Percentiles rank a stretch among this genome's conserved stretches.
phyloP scores from a whole-genome alignment of 2,329 filamentous ascomycete genomes.

The Ophiobolus disseminans region DNA sequence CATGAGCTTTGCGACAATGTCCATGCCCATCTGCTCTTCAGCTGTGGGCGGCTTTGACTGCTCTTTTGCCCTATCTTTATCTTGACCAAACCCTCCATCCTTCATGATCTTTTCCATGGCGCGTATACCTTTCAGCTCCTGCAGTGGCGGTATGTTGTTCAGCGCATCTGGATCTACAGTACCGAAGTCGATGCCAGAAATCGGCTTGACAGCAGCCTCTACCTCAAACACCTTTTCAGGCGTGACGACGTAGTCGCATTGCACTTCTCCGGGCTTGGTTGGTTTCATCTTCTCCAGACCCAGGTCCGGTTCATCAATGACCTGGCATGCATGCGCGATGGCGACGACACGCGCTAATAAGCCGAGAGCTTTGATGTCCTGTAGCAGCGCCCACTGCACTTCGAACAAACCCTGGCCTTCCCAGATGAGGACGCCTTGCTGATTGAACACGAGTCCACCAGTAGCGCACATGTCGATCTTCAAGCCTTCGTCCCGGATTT shows the following conservation, averaged over 20 bases:
- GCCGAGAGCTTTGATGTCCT: conserved; percentile 40
- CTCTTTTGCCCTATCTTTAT: conserved; percentile 11
- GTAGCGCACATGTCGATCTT: conserved; percentile 49
- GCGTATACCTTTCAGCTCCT: conserved; percentile 47
- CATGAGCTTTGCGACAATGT: conserved; percentile 44
- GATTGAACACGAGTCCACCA: conserved; percentile 51
- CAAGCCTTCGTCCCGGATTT: conserved; percentile 41
- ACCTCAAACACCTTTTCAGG: conserved; percentile 42
- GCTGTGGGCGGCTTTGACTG: conserved; percentile 13
- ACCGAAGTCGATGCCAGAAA: conserved; percentile 49
- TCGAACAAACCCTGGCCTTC: conserved; percentile 54
- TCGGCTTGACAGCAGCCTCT: conserved; percentile 41
- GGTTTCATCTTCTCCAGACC: conserved; percentile 30
- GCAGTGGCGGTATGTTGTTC: conserved; percentile 48
- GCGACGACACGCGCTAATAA: conserved; percentile 38
- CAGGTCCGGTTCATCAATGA: conserved; percentile 42
- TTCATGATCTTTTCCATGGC: conserved; percentile 47
- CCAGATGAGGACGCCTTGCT: conserved; percentile 49
- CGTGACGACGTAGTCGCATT: conserved; percentile 53
- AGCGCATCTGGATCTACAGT: conserved; percentile 46
- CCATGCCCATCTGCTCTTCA: conserved; percentile 43
- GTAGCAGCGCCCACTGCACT: conserved; percentile 54
- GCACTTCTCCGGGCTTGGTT: conserved; percentile 49
- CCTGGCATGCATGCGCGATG: conserved; percentile 53
- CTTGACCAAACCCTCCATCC: conserved; percentile 16